Percentiles rank a stretch among this genome's conserved stretches.
Conservation (phyloP, 2,329 filamentous ascomycete species). For the Mariannaea elegans region DNA sequence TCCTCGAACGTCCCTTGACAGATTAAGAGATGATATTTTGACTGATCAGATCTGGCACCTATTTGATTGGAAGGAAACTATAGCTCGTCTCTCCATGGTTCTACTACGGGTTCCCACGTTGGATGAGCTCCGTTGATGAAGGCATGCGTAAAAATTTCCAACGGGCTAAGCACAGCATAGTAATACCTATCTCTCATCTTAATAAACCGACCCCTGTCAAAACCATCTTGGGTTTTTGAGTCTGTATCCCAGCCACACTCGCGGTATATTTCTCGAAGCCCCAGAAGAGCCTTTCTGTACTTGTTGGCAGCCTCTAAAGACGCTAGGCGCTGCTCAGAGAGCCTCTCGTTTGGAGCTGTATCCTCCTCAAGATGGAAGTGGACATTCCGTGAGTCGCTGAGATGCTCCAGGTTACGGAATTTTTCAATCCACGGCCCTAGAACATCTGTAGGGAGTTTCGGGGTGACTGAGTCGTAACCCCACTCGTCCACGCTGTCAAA, state of each 20-base stretch:
- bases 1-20: too few relatives aligned
- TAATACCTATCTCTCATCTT: background rate
- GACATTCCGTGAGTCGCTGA: background rate
- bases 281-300: background rate
- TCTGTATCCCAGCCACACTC: conserved; percentile 8
- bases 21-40: too few relatives aligned
- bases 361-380: background rate
- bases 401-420: background rate
- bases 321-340: background rate
- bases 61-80: too few relatives aligned
- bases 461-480: background rate
- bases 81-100: too few relatives aligned
- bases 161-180: background rate
- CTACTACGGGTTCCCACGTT: too few relatives aligned
- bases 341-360: background rate
- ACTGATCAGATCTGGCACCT: too few relatives aligned
- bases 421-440: background rate
- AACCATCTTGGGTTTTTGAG: background rate
- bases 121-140: too few relatives aligned
- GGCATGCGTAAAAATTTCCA: background rate
- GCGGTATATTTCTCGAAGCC: background rate
- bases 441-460: background rate
- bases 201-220: conserved; percentile 4
- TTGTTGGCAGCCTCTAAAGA: background rate
- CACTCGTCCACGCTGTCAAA: background rate